Evolutionary conservation across 1,284 basidiomycete genomes (phyloP), one percentile per base, ranked within the genome.

Genomic region (Termitomyces sp.): DNA sequence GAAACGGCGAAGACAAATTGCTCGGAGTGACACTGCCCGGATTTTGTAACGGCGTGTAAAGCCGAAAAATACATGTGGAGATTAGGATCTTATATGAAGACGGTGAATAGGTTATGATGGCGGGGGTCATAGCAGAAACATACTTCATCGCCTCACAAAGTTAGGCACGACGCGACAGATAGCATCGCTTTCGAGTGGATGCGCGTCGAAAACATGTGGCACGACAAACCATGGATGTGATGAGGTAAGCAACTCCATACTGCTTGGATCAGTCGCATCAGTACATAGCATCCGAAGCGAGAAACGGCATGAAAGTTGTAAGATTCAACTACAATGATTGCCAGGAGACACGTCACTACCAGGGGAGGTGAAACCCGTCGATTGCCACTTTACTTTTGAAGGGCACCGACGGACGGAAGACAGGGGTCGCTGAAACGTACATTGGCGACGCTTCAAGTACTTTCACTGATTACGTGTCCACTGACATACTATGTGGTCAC

Each of bases 141-240:
- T 50, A 40, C 31, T 34, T 53, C 59, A 56, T 60, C 50, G 50
- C 54, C 58, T 58, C 37, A 40, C 16, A 44, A 30, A 28, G 46
- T 52, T 37, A 35, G 19, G 21, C 38, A 46, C 35, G 34, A 46
- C 45, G 42, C 52, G 48, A 51, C 42, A 50, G 54, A 54, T 57
- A 55, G 50, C 38, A 52, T 57, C 47, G 48, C 19, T 45, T 40
- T 33, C 34, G 47, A 34, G 30, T 24, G 26, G 19, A 26, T 48
- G 37, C 35, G 30, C 11, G 33, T 8, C 40, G 21, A 24, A 16
- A 16, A 49, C 43, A 33, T 46, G 51, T 31, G 38, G 35, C 19
- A 35, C 28, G 14, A 8, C 24, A 18, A 26, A n/a, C 19, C n/a
- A 26, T 21, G 40, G 31, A 42, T 3, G 35, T 53, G 42, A 55